phyloP scores from a whole-genome alignment of 164 flowering plant species.

The Stephania japonica region DNA sequence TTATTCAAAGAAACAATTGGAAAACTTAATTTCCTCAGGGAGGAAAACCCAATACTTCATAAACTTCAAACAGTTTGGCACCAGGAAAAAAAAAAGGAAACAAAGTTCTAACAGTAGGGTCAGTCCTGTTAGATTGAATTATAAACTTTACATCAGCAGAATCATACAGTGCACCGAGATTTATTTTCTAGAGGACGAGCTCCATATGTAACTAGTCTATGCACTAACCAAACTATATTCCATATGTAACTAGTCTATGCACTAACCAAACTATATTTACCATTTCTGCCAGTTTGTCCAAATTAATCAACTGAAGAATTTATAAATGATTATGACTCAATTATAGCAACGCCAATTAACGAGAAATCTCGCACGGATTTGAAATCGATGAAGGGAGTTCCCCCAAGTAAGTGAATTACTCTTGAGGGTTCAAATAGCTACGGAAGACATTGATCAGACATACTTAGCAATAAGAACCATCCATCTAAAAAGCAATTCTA shows the following conservation, averaged over 20 bases:
- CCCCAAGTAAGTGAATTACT: background rate
- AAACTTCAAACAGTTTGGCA: too few relatives aligned
- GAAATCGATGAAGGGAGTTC: background rate
- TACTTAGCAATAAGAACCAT: background rate
- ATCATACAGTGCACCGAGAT: background rate
- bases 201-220: background rate
- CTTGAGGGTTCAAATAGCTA: background rate
- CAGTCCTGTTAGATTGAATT: background rate
- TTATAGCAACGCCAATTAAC: background rate
- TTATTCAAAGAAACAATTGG: background rate
- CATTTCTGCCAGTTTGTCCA: background rate
- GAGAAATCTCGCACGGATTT: background rate
- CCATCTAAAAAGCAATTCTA: background rate
- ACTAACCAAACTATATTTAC: background rate
- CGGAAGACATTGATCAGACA: background rate
- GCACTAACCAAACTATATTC: background rate
- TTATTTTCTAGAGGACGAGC: background rate
- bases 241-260: background rate
- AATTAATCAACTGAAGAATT: background rate
- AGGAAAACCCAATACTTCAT: background rate
- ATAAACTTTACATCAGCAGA: background rate
- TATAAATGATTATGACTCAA: background rate
- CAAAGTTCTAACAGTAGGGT: background rate
- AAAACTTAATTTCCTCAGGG: background rate
- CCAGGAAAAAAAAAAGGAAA: too few relatives aligned